Evolutionary conservation across 352 stramenopile species (phyloP).

Genomic region (Pythium myriotylum): DNA sequence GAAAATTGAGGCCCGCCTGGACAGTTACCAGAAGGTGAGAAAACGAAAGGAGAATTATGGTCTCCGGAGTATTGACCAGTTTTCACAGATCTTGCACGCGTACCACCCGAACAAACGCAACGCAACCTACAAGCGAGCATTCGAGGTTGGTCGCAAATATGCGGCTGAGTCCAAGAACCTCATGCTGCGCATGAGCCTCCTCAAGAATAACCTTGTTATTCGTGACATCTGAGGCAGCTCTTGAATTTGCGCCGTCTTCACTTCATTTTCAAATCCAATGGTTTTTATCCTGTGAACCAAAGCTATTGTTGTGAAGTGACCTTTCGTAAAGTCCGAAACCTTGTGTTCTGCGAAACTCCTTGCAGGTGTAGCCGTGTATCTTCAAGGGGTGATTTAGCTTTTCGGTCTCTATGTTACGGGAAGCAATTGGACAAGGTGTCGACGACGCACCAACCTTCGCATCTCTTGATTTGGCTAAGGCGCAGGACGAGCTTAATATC

Average conservation of each 20-base stretch:
- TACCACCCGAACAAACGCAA: conserved; percentile 78
- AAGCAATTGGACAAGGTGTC: conserved; percentile 1
- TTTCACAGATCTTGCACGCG: conserved; percentile 68
- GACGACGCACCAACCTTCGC: conserved; percentile 13
- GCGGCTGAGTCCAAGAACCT: conserved; percentile 79
- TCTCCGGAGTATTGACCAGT: not conserved
- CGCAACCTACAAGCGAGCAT: conserved; percentile 79
- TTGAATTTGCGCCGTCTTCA: too few species aligned
- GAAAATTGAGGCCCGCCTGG: conserved; percentile 82
- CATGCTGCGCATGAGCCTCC: conserved; percentile 82
- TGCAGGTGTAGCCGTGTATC: too few species aligned
- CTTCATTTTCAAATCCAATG: too few species aligned
- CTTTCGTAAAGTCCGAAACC: too few species aligned
- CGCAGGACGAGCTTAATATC: conserved; percentile 53
- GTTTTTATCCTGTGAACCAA: too few species aligned
- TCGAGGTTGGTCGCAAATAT: conserved; percentile 83
- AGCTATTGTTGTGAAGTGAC: too few species aligned
- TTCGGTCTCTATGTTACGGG: not conserved
- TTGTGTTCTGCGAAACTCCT: too few species aligned
- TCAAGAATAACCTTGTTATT: conserved; percentile 87
- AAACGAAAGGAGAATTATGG: not conserved
- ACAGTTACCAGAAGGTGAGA: conserved; percentile 86
- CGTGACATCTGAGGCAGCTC: conserved; percentile 53
- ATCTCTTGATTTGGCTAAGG: conserved; percentile 36
- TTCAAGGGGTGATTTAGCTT: too few species aligned